A percentile compares a stretch with the other conserved stretches of the same genome.
phyloP scores from a whole-genome alignment of 352 stramenopile genomes.

The Phytophthora pini region DNA sequence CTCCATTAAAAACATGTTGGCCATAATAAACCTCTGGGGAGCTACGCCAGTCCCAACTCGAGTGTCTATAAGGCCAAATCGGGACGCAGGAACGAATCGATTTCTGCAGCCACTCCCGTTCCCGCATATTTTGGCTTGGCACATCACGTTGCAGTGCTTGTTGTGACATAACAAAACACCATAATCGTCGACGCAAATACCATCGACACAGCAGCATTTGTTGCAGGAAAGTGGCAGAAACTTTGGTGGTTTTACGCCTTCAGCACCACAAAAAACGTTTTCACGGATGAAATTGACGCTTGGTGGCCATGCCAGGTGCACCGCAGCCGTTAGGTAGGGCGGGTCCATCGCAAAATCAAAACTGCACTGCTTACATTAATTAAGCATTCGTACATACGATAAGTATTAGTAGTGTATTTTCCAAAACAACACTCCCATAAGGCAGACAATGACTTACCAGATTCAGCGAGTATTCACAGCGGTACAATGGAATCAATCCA shows the following conservation, averaged over 20 bases:
- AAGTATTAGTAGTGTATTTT: no score
- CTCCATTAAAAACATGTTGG: conserved; percentile 2
- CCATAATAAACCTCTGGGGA: background rate
- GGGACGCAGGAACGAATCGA: background rate
- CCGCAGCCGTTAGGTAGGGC: no score
- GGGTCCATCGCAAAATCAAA: no score
- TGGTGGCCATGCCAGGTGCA: no score
- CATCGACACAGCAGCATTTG: background rate
- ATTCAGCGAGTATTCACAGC: no score
- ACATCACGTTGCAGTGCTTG: background rate
- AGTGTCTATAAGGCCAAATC: conserved; percentile 3
- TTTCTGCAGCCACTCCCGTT: conserved; percentile 8
- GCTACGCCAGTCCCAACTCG: background rate
- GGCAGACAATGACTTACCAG: no score
- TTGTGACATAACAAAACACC: background rate
- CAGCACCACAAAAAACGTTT: background rate
- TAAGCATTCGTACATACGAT: no score
- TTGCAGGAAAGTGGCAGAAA: background rate
- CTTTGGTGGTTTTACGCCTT: background rate
- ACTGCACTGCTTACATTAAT: no score
- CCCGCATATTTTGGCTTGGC: background rate
- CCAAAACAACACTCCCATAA: no score
- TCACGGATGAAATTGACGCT: no score
- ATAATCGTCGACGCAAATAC: background rate
- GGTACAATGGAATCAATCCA: no score